A percentile compares a stretch with the other conserved stretches of the same genome.
Conservation (phyloP, 306 rosid genomes). For the Cyclanthera cordifolia region DNA sequence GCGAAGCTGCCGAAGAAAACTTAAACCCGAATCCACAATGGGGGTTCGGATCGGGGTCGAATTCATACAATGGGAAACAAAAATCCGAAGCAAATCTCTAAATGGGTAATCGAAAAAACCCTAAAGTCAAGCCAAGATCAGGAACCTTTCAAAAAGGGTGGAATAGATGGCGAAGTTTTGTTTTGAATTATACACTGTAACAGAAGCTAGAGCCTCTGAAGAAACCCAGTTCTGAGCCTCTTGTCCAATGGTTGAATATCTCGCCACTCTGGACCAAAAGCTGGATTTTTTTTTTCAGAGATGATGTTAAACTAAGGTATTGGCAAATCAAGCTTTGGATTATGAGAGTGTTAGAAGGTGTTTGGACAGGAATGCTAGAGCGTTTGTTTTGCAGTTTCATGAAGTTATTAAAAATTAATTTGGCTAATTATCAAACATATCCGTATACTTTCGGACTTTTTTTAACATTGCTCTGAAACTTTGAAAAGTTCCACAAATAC, state of each 20-base stretch:
- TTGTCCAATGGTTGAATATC: not conserved
- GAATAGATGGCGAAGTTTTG: not conserved
- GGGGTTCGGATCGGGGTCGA: no score
- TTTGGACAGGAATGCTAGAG: no score
- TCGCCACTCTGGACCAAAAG: constrained; percentile 5
- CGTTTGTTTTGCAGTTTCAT: no score
- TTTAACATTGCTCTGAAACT: no score
- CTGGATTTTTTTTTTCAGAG: not conserved
- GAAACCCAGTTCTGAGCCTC: not conserved
- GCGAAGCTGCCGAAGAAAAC: constrained; percentile 27
- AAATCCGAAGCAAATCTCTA: not conserved
- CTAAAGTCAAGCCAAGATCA: constrained; percentile 37
- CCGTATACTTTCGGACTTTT: no score
- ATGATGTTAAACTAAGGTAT: no score
- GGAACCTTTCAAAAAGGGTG: not conserved
- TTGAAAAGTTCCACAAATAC: no score
- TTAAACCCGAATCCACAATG: constrained; percentile 24
- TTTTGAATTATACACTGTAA: constrained; percentile 45
- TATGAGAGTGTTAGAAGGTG: no score
- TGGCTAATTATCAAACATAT: no score
- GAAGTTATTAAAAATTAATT: no score
- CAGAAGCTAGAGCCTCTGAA: not conserved
- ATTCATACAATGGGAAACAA: constrained; percentile 2
- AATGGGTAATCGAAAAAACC: constrained; percentile 33
- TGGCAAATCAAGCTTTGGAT: no score